Base-by-base conservation (phyloP, 2,329 filamentous ascomycete genomes). In the Dactylellina leptospora region DNA sequence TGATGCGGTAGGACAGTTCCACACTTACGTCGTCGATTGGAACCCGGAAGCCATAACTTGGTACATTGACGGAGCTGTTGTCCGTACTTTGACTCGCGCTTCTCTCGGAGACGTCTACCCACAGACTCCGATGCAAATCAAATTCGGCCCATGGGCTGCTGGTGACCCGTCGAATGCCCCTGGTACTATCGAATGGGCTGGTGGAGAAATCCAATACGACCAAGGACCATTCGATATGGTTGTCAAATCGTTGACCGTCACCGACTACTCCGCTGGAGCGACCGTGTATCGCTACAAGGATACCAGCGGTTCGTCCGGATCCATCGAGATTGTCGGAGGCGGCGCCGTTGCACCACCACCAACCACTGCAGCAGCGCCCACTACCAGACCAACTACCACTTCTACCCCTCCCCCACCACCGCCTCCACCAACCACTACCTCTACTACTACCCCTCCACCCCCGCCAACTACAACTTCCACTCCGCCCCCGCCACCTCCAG, bases 111-210 rank as follows among this genome's bases (percentile, higher is more conserved):
- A 76, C 42, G 74, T 75, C 44, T 99, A 96, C 79, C 95, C 95
- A 6, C 95, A 99, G 82, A 92, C 92, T 0, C 95, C 95, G 3
- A 96, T 96, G 92, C 90, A 92, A 81, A 82, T 97, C 82, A 96
- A 93, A 81, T 88, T 97, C 77, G 95, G 95, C 74, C 84, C 90
- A 64, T 99, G 95, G 95, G 88, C 91, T 58, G 95, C 92, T 77
- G 95, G 95, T 76, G 95, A 97, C 79, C 81, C 91, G 0, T 84
- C 84, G 8, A 97, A 97, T 80, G 78, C 88, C 0, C 80, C 84
- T 13, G 95, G 95, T 68, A 97, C 93, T 11, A 91, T 97, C 76
- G 76, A 87, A 74, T 99, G 95, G 95, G 91, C 95, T 69, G 86
- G 89, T 64, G 95, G 95, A 11, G 84, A 86, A 50, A 96, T 92